Base-by-base conservation (phyloP, 2,329 filamentous ascomycete genomes). In the Xylariaceae sp. region DNA sequence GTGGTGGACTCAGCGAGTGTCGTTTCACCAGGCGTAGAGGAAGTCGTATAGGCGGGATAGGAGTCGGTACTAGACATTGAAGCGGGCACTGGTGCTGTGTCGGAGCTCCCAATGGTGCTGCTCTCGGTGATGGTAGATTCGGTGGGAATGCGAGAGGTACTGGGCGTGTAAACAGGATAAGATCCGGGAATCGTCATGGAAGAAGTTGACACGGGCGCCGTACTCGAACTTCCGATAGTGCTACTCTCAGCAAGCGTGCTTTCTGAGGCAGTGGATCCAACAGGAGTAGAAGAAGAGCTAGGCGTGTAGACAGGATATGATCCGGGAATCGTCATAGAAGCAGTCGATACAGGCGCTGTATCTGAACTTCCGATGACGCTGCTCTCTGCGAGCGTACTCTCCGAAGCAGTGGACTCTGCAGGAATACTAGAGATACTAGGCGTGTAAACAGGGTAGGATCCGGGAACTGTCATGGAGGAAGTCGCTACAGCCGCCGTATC, bases 371-470 rank as follows among this genome's bases (percentile, higher is more conserved):
- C 49, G 18, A 50, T 30, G 35, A 54, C 47, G 15, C 45, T 63
- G 48, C 68, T 65, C 54, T 55, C 53, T 15, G 49, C 59, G 34
- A 60, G 51, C 11, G 55, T 63, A 48, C 37, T 53, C 45, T 56
- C 48, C 7, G n/a, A 17, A 2, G 58, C 35, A 17, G 56, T 23
- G 2, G 56, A 60, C 50, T 55, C 45, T 30, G 51, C 55, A 34
- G 57, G 57, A 30, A 53, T 58, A 34, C 63, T 30, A 4, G 17
- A 49, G 2, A 5, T 49, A 18, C 17, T 30, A 11, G 17, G 47
- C 10, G 47, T 30, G 17, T 8, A 35, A 7, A 6, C 4, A 35
- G 23, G 49, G 35, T 23, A 49, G 11, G 47, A 49, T 30, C 23
- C 23, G 23, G 23, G 23, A 30, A 30, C 23, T 30, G 13, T 35